Base-by-base conservation (phyloP, 2,329 filamentous ascomycete species). In the Ilyonectria mors-panacis region DNA sequence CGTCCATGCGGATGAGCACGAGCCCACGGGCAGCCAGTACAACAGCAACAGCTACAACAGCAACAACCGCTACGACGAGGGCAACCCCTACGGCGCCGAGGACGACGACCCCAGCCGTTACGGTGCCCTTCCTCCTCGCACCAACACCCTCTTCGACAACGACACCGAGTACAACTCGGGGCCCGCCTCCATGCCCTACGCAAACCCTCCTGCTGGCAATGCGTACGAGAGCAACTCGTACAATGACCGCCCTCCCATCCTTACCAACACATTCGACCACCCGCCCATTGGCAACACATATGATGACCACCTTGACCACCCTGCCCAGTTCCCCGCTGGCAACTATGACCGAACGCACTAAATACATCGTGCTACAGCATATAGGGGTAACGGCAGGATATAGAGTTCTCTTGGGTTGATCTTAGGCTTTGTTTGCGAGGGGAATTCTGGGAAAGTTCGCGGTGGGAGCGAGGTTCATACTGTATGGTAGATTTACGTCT, bases 1-100 rank as follows among this genome's bases (percentile, higher is more conserved):
- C 15, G 85, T 91, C 68, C 85, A 89, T 78, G 83, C 84, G 80
- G 83, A 88, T 64, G 86, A 89, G 73, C 84, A 88, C 68, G 83
- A 87, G 60, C 70, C 69, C 10, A 59, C 69, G 3, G 69, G 71
- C 28, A 67, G 65, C 56, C 70, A 82, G 71, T 78, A 80, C 68
- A 76, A 79, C 66, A 78, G 77, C 39, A 79, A 79, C 70, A 77
- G 56, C 42, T 72, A 72, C 42, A 75, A 71, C 59, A 73, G 74
- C 50, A 67, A 73, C 62, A 77, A 75, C 47, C 78, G 75, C 39
- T 84, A 84, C 70, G 80, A 78, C 62, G 76, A 80, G 56, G 74
- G 76, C 61, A 81, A 80, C 65, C 80, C 79, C 17, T 82, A 82
- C 75, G 79, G 76, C 70, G 76, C 78, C 39, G 77, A 81, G 42